Base-by-base conservation (phyloP, 202 grass and related monocot genomes). In the Alloteropsis angusta region DNA sequence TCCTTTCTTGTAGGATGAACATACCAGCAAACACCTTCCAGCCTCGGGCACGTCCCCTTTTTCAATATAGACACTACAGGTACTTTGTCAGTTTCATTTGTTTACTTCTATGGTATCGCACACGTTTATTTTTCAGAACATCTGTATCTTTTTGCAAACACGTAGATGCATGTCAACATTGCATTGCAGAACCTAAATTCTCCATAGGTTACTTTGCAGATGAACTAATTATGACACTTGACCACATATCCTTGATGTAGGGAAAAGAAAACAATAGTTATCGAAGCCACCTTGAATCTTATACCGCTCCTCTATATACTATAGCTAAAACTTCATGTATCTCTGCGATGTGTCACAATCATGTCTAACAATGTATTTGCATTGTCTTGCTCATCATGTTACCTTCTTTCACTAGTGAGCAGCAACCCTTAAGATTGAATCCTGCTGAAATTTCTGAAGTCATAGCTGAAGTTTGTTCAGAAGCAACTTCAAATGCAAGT, bases 1-100 rank as follows among this genome's bases (percentile, higher is more conserved):
- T 26, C 36, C 0, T 46, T 74, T 57, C 76, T 66, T 82, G 56
- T 75, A 98, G 96, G 96, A 79, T 82, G 39, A 95, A 90, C 84
- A 78, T 98, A 71, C 92, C 96, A 44, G 69, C 86, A 82, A 98
- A 91, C 81, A 90, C 96, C 60, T 98, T 89, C 74, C 87, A 95
- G 81, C 92, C 96, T 86, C 85, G 92, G 77, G 96, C 92, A 64
- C 90, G 87, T 0, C 92, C 88, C 28, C 92, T 98, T 79, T 98
- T 95, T 74, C 96, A 98, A 63, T 98, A 98, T 81, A 92, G 89
- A 81, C 90, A 95, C 79, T 98, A 98, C 88, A 93, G 96, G 96
- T 98, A 90, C 49, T 60, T 86, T 75, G 52, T 30, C 65, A 26
- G 21, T 60, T 75, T 75, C 36, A 56, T 84, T 69, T 62, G 54